Conservation (phyloP, 371 early-diverging fungal genomes). For the Apophysomyces elegans region DNA sequence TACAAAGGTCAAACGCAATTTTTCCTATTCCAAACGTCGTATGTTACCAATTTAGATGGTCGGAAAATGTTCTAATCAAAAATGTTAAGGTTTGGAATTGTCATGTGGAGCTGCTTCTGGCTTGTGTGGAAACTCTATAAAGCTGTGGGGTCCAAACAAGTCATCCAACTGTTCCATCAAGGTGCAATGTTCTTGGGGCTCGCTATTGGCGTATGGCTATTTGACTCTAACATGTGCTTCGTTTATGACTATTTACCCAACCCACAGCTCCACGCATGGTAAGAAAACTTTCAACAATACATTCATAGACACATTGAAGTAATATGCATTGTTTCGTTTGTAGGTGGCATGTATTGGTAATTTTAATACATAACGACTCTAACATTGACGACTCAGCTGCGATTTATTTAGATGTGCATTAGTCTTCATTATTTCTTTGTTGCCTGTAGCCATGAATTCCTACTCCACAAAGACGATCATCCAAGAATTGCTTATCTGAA, state of each 20-base stretch:
- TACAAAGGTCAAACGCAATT: slow-evolving; percentile 45
- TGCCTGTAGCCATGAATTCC: slow-evolving; percentile 33
- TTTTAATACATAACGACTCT: background rate
- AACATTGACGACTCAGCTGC: background rate
- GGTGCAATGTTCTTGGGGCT: slow-evolving; percentile 33
- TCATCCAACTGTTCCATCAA: slow-evolving; percentile 32
- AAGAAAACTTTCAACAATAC: slow-evolving; percentile 13
- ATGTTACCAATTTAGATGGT: slow-evolving; percentile 15
- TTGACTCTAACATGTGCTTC: slow-evolving; percentile 45
- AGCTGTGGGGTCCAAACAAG: slow-evolving; percentile 23
- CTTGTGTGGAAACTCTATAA: slow-evolving; percentile 43
- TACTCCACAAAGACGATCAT: slow-evolving; percentile 11
- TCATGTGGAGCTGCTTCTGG: slow-evolving; percentile 51
- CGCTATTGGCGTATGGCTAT: slow-evolving; percentile 43
- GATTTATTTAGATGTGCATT: slow-evolving; percentile 35
- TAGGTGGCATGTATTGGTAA: slow-evolving; percentile 51
- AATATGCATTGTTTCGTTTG: slow-evolving; percentile 9
- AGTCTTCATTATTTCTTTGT: slow-evolving; percentile 48
- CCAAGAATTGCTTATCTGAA: slow-evolving; percentile 26
- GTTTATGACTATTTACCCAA: slow-evolving; percentile 38
- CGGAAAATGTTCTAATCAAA: slow-evolving; percentile 14
- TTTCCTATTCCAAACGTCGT: slow-evolving; percentile 49
- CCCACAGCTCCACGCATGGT: slow-evolving; percentile 44
- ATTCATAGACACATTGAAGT: slow-evolving; percentile 7
- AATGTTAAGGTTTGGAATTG: slow-evolving; percentile 37